These are phyloP conservation scores for Phytophthora europaea DNA, from an alignment of 352 stramenopile genomes.

Conservation along the genomic window DNA sequence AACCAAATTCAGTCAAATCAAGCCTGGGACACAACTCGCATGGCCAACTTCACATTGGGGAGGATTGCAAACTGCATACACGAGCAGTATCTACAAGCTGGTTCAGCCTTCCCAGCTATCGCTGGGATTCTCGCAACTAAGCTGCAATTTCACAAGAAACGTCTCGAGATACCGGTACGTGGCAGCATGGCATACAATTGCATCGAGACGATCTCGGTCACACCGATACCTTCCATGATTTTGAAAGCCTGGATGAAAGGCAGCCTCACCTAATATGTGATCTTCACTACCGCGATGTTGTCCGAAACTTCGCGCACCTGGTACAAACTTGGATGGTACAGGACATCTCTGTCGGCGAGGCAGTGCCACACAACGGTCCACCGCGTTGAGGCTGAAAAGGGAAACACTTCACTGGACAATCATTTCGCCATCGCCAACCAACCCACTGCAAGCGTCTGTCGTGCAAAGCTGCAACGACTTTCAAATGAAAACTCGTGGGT, in stretches of 20 bases:
- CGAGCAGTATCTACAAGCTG: background rate
- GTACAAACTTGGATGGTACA: conserved; percentile 33
- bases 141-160: conserved; percentile 2
- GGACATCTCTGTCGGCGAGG: conserved; percentile 21
- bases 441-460: background rate
- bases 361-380: conserved; percentile 44
- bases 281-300: conserved; percentile 36
- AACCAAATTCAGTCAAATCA: background rate
- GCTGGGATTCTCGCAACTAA: background rate
- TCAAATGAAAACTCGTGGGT: conserved; percentile 9
- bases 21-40: background rate
- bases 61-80: conserved; percentile 3
- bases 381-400: conserved; percentile 37
- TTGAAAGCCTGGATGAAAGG: background rate
- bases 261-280: conserved; percentile 33
- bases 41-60: background rate
- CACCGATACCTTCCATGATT: conserved; percentile 12
- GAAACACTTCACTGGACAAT: conserved; percentile 27
- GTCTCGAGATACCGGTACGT: background rate
- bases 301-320: conserved; percentile 24
- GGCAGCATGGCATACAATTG: background rate
- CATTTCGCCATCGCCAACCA: conserved; percentile 10
- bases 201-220: conserved; percentile 26
- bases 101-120: conserved; percentile 7
- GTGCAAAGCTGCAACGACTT: conserved; percentile 21